Percentiles rank a stretch among this genome's conserved stretches.
Conservation (phyloP, 2,329 filamentous ascomycete species). For the Aspergillus clavatus region DNA sequence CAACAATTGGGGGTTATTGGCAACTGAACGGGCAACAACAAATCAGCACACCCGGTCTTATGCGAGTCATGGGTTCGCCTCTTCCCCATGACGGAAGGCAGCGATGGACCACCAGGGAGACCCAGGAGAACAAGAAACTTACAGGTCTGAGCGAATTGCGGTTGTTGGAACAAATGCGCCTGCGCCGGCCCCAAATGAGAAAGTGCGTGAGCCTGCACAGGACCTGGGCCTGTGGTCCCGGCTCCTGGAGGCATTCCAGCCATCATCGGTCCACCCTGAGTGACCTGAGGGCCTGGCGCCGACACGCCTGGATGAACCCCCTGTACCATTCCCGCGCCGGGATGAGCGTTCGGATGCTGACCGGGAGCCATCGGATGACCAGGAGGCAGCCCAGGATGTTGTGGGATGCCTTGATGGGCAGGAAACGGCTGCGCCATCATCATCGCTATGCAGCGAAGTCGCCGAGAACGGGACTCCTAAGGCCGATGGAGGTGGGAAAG, state of each 20-base stretch:
- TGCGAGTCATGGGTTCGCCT: background rate
- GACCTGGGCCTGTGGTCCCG: constrained; percentile 47
- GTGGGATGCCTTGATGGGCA: constrained; percentile 55
- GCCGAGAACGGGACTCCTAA: constrained; percentile 29
- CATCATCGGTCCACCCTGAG: constrained; percentile 61
- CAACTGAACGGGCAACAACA: constrained; percentile 27
- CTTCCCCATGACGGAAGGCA: background rate
- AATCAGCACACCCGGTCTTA: background rate
- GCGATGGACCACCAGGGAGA: no score
- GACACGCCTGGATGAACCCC: constrained; percentile 60
- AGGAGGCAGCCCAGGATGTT: constrained; percentile 55
- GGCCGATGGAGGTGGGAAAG: constrained; percentile 7
- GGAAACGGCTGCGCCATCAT: constrained; percentile 54
- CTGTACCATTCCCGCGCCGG: constrained; percentile 47
- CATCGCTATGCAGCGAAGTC: constrained; percentile 43
- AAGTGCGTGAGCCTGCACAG: constrained; percentile 54
- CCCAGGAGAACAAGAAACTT: constrained; percentile 21
- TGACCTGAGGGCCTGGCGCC: constrained; percentile 55
- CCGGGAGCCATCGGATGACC: constrained; percentile 57
- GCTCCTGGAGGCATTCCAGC: constrained; percentile 57
- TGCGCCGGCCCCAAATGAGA: constrained; percentile 55
- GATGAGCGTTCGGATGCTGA: constrained; percentile 55
- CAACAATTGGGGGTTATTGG: constrained; percentile 43
- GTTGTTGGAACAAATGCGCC: constrained; percentile 52
- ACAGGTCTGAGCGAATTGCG: constrained; percentile 41